Conservation (phyloP, 176 grass and related monocot species). For the Dactylis glomerata region DNA sequence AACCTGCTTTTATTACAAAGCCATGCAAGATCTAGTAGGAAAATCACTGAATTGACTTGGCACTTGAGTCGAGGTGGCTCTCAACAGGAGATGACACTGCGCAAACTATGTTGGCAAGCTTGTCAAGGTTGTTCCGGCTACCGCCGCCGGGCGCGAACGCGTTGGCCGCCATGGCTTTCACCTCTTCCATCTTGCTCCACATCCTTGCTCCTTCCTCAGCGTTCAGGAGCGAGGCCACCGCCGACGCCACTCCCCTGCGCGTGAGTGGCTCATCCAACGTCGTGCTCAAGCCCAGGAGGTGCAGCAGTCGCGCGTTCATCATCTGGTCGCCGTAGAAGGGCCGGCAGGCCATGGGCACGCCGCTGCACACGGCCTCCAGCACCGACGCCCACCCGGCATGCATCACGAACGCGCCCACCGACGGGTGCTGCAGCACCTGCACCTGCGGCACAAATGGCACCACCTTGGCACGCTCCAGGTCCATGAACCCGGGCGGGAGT, state of each 20-base stretch:
- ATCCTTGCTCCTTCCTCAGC: background rate
- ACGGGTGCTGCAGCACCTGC: background rate
- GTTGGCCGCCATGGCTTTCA: background rate
- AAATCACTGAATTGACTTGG: no score
- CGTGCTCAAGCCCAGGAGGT: background rate
- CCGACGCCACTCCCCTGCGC: background rate
- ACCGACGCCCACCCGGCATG: background rate
- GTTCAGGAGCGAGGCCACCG: background rate
- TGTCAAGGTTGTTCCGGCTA: background rate
- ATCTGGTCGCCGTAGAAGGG: background rate
- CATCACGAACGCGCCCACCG: background rate
- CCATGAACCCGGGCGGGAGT: background rate
- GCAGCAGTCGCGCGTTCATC: background rate
- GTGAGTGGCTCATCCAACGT: background rate
- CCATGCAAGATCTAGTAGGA: no score
- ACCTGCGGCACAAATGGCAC: background rate
- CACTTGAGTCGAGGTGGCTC: no score
- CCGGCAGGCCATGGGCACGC: background rate
- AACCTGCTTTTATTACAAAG: no score
- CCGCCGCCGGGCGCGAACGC: background rate
- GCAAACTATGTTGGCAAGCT: background rate
- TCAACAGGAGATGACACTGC: background rate
- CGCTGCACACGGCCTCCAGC: background rate
- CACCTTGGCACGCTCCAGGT: no score
- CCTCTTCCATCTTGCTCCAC: background rate